Evolutionary conservation across 2,329 filamentous ascomycete genomes (phyloP).

Genomic region (Madurella fahalii): DNA sequence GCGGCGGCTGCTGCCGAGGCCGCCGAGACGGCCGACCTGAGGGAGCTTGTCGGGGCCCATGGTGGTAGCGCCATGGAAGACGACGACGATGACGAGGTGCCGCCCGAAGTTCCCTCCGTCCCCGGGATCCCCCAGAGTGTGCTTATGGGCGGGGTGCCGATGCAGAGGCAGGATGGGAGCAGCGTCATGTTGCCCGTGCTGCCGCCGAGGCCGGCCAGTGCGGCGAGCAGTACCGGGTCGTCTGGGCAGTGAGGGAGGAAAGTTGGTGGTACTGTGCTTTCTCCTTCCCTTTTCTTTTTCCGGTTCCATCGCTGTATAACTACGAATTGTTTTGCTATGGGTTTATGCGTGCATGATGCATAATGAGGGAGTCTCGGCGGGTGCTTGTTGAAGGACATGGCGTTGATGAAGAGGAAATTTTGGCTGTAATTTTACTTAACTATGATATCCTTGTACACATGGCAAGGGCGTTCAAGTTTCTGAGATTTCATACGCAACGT

Average conservation of each 20-base stretch:
- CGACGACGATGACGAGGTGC: conserved; percentile 20
- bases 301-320: background rate
- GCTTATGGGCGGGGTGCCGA: conserved; percentile 40
- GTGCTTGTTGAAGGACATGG: background rate
- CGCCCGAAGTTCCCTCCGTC: conserved; percentile 17
- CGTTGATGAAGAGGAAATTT: conserved; percentile 3
- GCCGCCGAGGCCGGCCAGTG: conserved; percentile 39
- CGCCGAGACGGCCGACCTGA: conserved; percentile 4
- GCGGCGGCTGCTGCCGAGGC: conserved; percentile 20
- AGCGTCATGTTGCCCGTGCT: conserved; percentile 31
- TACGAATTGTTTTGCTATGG: background rate
- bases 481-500: too few relatives aligned
- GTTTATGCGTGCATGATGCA: background rate
- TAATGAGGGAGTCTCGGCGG: background rate
- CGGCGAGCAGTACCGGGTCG: conserved; percentile 37
- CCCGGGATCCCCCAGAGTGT: conserved; percentile 22
- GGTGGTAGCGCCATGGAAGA: conserved; percentile 8
- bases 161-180: conserved; percentile 37
- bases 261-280: background rate
- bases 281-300: background rate
- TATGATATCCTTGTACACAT: conserved; percentile 8
- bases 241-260: conserved; percentile 24
- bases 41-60: conserved; percentile 2
- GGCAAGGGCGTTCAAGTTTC: too few relatives aligned
- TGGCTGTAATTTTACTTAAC: background rate